phyloP scores from a whole-genome alignment of 352 stramenopile species.

The Pythium dissimile region DNA sequence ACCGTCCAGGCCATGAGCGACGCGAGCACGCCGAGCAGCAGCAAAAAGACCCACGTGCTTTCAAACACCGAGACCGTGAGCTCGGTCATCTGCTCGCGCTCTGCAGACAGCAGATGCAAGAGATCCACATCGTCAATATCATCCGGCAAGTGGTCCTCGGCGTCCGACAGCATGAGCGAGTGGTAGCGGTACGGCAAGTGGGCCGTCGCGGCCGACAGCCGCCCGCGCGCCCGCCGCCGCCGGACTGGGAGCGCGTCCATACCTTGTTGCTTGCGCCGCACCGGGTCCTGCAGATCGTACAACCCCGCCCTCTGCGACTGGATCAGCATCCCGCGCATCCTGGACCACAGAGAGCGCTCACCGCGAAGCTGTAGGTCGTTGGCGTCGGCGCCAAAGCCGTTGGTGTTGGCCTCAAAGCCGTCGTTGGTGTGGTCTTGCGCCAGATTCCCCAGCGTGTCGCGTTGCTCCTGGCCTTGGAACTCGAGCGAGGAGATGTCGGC shows the following conservation, averaged over 20 bases:
- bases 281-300: conserved; percentile 30
- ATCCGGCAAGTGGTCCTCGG: conserved; percentile 9
- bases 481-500: conserved; percentile 9
- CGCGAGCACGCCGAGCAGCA: conserved; percentile 50
- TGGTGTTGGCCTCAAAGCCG: background rate
- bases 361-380: background rate
- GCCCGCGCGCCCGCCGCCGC: conserved; percentile 1
- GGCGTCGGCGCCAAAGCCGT: background rate
- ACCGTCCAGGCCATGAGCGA: conserved; percentile 66
- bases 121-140: conserved; percentile 29
- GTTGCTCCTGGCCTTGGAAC: conserved; percentile 3
- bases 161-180: conserved; percentile 22
- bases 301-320: conserved; percentile 25
- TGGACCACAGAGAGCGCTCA: conserved; percentile 6
- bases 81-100: conserved; percentile 45
- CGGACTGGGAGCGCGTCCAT: conserved; percentile 1
- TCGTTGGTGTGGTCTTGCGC: too few species aligned
- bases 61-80: conserved; percentile 50
- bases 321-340: conserved; percentile 13
- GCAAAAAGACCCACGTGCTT: conserved; percentile 74
- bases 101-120: conserved; percentile 25
- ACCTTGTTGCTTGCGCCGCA: conserved; percentile 33
- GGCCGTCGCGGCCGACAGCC: conserved; percentile 12
- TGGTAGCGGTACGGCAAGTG: conserved; percentile 21
- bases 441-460: too few species aligned